Base-by-base conservation (phyloP, 768 basidiomycete genomes). In the Hygrophoropsis aurantiaca region DNA sequence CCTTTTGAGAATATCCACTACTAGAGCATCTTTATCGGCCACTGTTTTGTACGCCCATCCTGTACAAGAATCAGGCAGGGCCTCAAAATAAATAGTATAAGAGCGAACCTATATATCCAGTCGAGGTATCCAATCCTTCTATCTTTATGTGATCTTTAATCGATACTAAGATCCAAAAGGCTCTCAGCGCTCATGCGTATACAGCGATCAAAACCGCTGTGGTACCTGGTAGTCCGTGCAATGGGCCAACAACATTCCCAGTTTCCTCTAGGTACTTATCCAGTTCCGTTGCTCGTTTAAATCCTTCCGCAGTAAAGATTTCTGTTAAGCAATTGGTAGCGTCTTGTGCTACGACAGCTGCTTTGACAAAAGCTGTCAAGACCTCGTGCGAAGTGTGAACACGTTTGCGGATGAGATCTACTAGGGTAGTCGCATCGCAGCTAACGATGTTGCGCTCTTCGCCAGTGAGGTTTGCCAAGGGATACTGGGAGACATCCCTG, bases 251-350 rank as follows among this genome's bases (percentile, higher is more conserved):
- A 21, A 73, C 66, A 34, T 71, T 64, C 15, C 80, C 80, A 0
- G 77, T 82, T 45, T 64, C 51, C 13, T 56, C 44, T 25, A 78
- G 58, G 56, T 78, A 58, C 19, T 64, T 69, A 54, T 84, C 82
- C 18, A 84, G 65, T 51, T 79, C 66, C 40, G 55, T 62, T 4
- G 83, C 82, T 34, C 72, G 66, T 42, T 59, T 51, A 35, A 80
- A 60, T 3, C 72, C 78, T n/a, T 75, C 69, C 18, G 78, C 73
- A 50, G 81, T 68, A 50, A 80, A 81, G 40, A 83, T 75, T 49
- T 84, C 81, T 13, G 79, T 78, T 18, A 82, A 60, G 55, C 80
- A 82, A 51, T 78, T 78, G 5, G 75, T 75, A 44, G 58, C 47
- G 26, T 66, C 54, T 41, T 66, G 67, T n/a, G 65, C 54, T 5